Base-by-base conservation (phyloP, 768 basidiomycete species). In the Kwoniella bestiolae region DNA sequence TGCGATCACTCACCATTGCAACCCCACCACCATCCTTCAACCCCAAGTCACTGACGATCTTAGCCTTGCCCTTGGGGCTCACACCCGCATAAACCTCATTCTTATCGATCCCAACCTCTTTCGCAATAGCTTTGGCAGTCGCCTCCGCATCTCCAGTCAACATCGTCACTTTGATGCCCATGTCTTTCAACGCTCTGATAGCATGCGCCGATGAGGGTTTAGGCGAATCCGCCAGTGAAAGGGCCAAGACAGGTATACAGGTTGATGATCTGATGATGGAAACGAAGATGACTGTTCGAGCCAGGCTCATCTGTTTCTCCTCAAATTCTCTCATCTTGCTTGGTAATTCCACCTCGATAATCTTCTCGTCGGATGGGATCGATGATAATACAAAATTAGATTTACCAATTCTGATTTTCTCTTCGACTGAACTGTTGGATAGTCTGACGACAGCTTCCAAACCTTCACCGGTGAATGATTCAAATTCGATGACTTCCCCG, bases 1-100 rank as follows among this genome's bases (percentile, higher is more conserved):
- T n/a, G n/a, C n/a, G n/a, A n/a, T n/a, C 16, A 82, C 86, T 63
- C 75, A 92, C 94, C 95, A 97, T 96, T 2, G 93, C 94, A 34
- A 97, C 89, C 29, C 89, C 90, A 9, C 85, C 85, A 1, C 85
- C 86, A 52, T 89, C 82, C 72, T 85, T 86, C 77, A 88, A 86
- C 80, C 93, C 89, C 50, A 96, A 81, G 69, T 94, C 92, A 2
- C 87, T 83, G 23, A 98, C 85, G 64, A 93, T 86, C 12, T 89
- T 86, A 0, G 93, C 94, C 79, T 99, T 99, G 52, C 96, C 96
- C 74, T 92, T 91, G 1, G 96, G 96, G 73, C 90, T 95, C 86
- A 98, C 93, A 53, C 87, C 87, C 7, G 94, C 90, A 87, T 90
- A 93, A 0, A 99, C 92, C 41, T 88, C 85, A 58, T 91, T 90